Evolutionary conservation across 2,329 filamentous ascomycete genomes (phyloP), one percentile per base, ranked within the genome.

Genomic region (Furcasterigmium furcatum): DNA sequence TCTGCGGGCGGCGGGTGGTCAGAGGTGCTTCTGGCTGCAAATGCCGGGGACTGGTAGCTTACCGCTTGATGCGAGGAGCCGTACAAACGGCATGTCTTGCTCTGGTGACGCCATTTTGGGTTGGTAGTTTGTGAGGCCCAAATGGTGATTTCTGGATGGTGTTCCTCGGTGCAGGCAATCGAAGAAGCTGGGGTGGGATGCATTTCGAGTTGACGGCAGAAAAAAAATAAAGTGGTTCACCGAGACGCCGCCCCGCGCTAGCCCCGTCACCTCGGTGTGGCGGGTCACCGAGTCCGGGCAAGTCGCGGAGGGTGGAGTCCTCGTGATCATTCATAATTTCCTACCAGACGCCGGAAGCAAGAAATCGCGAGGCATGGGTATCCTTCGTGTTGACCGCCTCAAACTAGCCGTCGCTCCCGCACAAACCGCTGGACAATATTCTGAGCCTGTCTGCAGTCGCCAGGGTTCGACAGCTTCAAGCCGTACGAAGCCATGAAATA

Each of bases 61-160:
- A 92, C 89, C 88, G 69, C 87, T 94, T 29, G 89, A 91, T 45
- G 88, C 88, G 52, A 95, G 82, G 62, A 91, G 85, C 65, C 84
- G 87, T 52, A 95, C 85, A 55, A 95, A 95, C 6, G 88, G 87
- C 74, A 80, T 79, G 49, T 70, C 71, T 46, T 69, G 65, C 57
- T 73, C 72, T 53, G 67, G 62, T 48, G 68, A 55, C 42, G 68
- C 64, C 63, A 72, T 71, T 43, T 54, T 63, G 43, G 45, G 5
- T 27, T 27, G 24, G 7, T 27, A 12, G 24, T 27, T 27, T 12
- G 12, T 27, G 24, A 27, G 7, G 24, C 24, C 24, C 24, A 27
- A 27, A 27, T 27, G 24, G 7, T 27, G 7, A 12, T 27, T 27
- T 27, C 12, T 27, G 24, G 44, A 12, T 5, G 4, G 43, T 24